Conservation (phyloP, 441 rosid genomes). For the Populus hybrid region DNA sequence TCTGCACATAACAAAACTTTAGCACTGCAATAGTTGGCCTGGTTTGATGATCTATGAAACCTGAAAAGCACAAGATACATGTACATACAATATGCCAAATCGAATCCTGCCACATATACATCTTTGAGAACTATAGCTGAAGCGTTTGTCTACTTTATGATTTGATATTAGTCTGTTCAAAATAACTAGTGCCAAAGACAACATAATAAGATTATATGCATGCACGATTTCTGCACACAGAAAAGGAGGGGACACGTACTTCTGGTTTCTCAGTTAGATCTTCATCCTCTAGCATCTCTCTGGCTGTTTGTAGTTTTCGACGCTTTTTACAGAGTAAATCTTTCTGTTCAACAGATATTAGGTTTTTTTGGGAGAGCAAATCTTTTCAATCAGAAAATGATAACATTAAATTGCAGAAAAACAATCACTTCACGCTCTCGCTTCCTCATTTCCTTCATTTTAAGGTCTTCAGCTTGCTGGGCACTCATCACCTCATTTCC, state of each 20-base stretch:
- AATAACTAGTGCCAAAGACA: not conserved
- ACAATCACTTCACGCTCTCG: too few species aligned
- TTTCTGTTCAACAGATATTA: too few species aligned
- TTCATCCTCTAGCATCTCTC: conserved; percentile 93
- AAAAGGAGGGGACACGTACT: conserved; percentile 17
- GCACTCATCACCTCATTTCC: too few species aligned
- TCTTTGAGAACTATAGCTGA: not conserved
- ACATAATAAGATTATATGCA: not conserved
- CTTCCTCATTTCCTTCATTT: too few species aligned
- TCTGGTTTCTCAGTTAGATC: conserved; percentile 36
- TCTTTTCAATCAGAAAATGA: too few species aligned
- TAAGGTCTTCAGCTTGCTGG: too few species aligned
- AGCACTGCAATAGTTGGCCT: not conserved
- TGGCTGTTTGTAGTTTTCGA: too few species aligned
- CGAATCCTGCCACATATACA: not conserved
- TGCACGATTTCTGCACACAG: not conserved
- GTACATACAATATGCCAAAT: not conserved
- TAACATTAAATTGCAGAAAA: too few species aligned
- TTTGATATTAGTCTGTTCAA: not conserved
- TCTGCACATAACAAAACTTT: not conserved
- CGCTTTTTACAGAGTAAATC: too few species aligned
- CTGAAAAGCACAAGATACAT: not conserved
- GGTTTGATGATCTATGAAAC: not conserved
- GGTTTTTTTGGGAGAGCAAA: too few species aligned
- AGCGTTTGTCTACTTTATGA: not conserved